Evolutionary conservation across 1,139 yeast species (phyloP), one percentile per base, ranked within the genome.

Genomic region (Spathaspora jeffriesii): DNA sequence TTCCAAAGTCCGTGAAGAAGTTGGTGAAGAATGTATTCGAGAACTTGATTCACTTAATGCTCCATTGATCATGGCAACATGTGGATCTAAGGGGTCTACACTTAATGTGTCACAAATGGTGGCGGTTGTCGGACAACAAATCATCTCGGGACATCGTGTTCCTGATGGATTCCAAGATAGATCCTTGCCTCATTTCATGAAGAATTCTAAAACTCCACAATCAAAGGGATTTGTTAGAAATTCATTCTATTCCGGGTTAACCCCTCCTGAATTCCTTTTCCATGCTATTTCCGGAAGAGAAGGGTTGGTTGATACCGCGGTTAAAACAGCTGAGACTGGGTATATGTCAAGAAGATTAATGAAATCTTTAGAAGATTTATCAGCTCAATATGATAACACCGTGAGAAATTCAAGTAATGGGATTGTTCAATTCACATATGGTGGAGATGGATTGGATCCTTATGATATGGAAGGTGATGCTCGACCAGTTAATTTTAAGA

Each of bases 281-380:
- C 99, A 95, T 66, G 98, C 99, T 54, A 95, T 95, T 70, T 93
- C 99, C 6, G 99, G 99, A 67, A 88, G 99, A 78, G 99, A 95
- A 78, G 99, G 99, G 67, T 77, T 95, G 67, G 99, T 95, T 47
- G 99, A 95, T 77, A 95, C 99, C 14, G 99, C 98, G 7, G 99
- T 95, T 48, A 95, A 95, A 65, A 95, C 99, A 27, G 99, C 99
- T 3, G 99, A 95, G 67, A 95, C 99, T 7, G 99, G 99, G 65
- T 95, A 95, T 69, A 95, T 93, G 96, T 93, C 99, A 15, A 88
- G 99, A 71, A 85, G 99, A 69, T 79, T 95, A 68, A 95, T 95
- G 99, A 95, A 95, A 65, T 93, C 98, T 4, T 74, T 95, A 56
- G 99, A 95, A 73, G 99, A 95, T 73, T 78, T 95, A 63, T 89